Evolutionary conservation across 2,329 filamentous ascomycete genomes (phyloP), one percentile per base, ranked within the genome.

Genomic region (Cytospora schulzeri): DNA sequence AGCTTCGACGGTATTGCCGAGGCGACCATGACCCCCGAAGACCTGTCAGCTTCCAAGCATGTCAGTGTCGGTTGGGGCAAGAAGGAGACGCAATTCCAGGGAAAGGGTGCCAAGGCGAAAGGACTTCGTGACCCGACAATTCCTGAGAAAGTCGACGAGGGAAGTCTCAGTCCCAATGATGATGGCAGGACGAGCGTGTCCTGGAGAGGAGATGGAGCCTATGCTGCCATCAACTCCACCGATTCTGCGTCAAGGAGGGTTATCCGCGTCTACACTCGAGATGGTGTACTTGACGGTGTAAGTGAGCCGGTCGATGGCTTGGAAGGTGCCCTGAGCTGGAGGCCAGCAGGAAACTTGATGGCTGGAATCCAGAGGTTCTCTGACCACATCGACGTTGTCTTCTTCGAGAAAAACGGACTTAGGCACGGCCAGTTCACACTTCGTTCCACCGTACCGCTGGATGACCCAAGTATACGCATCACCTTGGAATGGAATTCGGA

Each of bases 21-120:
- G 76, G 83, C 91, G 60, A 80, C 83, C 38, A 87, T 98, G 75
- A 86, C 85, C 0, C 74, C 81, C 0, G 91, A 93, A 53, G 94
- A 96, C 76, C 84, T 96, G 68, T 90, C 90, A 70, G 86, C 88
- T n/a, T 98, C 91, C 29, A 95, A 90, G 75, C 93, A 97, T 80
- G 95, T 97, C 64, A 96, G 93, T 24, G 94, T 99, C 26, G 95
- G 95, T 57, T 99, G 95, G 95, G 95, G 95, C 66, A 98, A 98
- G 80, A 92, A 91, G 74, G 95, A 99, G 78, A 99, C 95, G 0
- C 95, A 99, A 75, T 99, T 99, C 76, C 91, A 97, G 73, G 95
- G 95, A 58, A 92, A 91, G 72, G 88, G 93, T 67, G 94, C 93
- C 64, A 88, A 87, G 78, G 93, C 93, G 60, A 88, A 87, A 78